Evolutionary conservation across 2,329 filamentous ascomycete species (phyloP).

Genomic region (Claviceps maximensis): DNA sequence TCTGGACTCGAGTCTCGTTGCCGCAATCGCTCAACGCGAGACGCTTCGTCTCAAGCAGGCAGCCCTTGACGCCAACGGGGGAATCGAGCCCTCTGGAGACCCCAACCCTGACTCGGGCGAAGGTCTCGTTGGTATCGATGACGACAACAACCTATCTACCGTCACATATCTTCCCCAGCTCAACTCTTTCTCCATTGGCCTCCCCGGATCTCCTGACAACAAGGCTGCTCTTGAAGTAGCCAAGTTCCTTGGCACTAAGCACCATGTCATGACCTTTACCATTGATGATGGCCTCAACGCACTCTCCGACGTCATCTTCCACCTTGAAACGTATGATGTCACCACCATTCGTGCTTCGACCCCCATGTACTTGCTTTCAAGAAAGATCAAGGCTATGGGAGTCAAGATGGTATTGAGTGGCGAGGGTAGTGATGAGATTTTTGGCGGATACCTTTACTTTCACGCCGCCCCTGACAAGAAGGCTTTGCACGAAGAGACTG

Average conservation of each 20-base stretch:
- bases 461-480: conserved; percentile 82
- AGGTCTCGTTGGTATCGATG: conserved; percentile 85
- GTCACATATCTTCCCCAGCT: conserved; percentile 86
- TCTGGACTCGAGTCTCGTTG: conserved; percentile 88
- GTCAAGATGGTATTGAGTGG: conserved; percentile 99
- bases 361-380: conserved; percentile 92
- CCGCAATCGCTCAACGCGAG: conserved; percentile 89
- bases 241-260: conserved; percentile 92
- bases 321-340: conserved; percentile 95
- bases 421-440: conserved; percentile 96
- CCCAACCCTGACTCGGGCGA: conserved; percentile 48
- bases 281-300: conserved; percentile 92
- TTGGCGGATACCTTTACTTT: conserved; percentile 98
- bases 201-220: conserved; percentile 85
- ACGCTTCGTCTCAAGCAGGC: conserved; percentile 63
- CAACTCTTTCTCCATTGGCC: conserved; percentile 97
- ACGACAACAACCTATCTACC: conserved; percentile 77
- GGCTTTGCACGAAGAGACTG: conserved; percentile 90
- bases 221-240: conserved; percentile 86
- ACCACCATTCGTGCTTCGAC: conserved; percentile 97
- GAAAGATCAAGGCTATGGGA: conserved; percentile 99
- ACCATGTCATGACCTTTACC: conserved; percentile 97
- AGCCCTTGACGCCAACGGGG: conserved; percentile 35
- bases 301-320: conserved; percentile 92
- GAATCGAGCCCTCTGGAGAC: conserved; percentile 31